Evolutionary conservation across 2,329 filamentous ascomycete species (phyloP).

Genomic region (Colletotrichum gigasporum): DNA sequence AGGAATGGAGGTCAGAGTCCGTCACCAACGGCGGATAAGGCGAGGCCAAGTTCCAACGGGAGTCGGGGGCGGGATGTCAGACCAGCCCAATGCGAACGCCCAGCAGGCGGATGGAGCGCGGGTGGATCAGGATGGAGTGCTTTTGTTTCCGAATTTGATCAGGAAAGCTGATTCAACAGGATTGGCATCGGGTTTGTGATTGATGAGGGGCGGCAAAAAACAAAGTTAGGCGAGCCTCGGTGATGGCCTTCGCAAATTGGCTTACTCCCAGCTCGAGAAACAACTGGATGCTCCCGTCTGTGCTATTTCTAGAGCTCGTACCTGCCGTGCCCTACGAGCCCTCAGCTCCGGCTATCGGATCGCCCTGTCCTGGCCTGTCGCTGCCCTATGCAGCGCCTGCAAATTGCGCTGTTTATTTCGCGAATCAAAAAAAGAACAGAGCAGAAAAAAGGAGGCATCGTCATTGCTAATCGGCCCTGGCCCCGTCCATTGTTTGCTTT

Average conservation of each 20-base stretch:
- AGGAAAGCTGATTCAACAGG: neutral
- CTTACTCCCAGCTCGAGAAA: too few species aligned
- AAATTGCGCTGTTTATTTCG: neutral
- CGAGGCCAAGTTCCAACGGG: neutral
- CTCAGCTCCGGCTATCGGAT: conserved; percentile 23
- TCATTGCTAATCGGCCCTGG: conserved; percentile 23
- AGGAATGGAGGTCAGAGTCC: conserved; percentile 12
- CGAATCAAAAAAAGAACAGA: conserved; percentile 1
- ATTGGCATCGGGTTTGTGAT: neutral
- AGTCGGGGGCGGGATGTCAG: conserved; percentile 7
- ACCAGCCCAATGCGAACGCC: conserved; percentile 3
- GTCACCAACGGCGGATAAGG: neutral
- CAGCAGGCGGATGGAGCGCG: conserved; percentile 11
- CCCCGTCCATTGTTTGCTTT: conserved; percentile 3
- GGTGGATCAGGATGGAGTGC: neutral
- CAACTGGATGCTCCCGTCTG: neutral
- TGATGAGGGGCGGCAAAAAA: neutral
- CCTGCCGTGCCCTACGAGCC: neutral
- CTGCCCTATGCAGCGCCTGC: neutral
- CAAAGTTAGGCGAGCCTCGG: neutral
- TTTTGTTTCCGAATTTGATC: conserved; percentile 5
- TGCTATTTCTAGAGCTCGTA: conserved; percentile 19
- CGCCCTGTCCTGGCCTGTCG: neutral
- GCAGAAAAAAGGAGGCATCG: conserved; percentile 8
- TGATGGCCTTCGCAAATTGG: too few species aligned